These are phyloP conservation scores for Chlorella sp. DNA, from an alignment of 139 green algal species.

Conservation along the genomic window DNA sequence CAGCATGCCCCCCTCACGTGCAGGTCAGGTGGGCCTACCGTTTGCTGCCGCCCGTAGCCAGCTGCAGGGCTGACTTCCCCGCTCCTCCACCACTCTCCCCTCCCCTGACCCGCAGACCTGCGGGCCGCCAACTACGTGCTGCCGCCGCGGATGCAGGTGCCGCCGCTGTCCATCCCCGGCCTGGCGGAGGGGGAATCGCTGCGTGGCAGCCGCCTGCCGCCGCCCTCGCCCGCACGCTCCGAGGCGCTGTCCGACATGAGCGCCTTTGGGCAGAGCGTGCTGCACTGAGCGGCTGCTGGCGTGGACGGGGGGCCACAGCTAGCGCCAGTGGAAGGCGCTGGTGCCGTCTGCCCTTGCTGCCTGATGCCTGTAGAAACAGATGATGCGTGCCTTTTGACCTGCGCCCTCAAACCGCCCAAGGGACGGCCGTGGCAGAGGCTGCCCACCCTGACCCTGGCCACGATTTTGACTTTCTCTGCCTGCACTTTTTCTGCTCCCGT, in stretches of 20 bases:
- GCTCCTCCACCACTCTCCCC: not conserved
- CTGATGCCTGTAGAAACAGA: not conserved
- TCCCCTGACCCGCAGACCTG: conserved; percentile 45
- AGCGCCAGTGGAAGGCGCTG: too few species aligned
- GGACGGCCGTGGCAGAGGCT: not conserved
- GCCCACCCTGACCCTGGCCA: too few species aligned
- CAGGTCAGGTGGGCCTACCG: too few species aligned
- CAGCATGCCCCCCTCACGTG: too few species aligned
- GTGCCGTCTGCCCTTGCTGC: too few species aligned
- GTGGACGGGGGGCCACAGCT: too few species aligned
- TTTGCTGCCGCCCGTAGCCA: too few species aligned
- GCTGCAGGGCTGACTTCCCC: too few species aligned
- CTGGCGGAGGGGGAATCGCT: conserved; percentile 6
- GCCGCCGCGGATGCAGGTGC: conserved; percentile 43
- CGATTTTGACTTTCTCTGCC: not conserved
- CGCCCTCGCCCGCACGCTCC: conserved; percentile 17
- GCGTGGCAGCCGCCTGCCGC: conserved; percentile 18
- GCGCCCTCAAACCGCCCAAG: not conserved
- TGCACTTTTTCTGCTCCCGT: not conserved
- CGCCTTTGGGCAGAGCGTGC: not conserved
- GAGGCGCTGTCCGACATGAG: not conserved
- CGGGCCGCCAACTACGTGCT: conserved; percentile 51
- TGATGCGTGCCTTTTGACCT: not conserved
- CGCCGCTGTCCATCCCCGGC: conserved; percentile 7
- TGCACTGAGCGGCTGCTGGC: conserved; percentile 24